These are phyloP conservation scores for Chlamydomonas incerta DNA, from an alignment of 139 green algal species.

Conservation along the genomic window DNA sequence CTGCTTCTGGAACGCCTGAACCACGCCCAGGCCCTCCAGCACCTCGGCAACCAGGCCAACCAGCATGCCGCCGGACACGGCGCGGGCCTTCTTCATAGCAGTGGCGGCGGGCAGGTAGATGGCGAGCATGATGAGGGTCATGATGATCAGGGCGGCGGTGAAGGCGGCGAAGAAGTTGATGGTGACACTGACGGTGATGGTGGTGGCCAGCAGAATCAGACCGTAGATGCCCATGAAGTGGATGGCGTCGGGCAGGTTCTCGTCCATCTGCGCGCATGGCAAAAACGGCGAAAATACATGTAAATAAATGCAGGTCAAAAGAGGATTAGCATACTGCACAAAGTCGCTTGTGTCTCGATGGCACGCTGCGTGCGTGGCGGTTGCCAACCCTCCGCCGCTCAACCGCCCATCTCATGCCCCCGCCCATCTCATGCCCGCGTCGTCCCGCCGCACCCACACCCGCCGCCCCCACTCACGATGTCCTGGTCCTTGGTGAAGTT, in stretches of 20 bases:
- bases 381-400: too few species aligned
- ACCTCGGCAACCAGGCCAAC: constrained; percentile 67
- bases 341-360: too few species aligned
- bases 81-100: constrained; percentile 62
- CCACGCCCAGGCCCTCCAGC: constrained; percentile 66
- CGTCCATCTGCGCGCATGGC: constrained; percentile 51
- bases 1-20: constrained; percentile 61
- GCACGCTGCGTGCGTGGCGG: too few species aligned
- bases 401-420: too few species aligned
- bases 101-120: constrained; percentile 73
- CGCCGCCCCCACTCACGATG: constrained; percentile 32
- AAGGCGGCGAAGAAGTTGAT: constrained; percentile 67
- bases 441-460: too few species aligned
- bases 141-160: constrained; percentile 53
- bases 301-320: too few species aligned
- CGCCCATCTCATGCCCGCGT: too few species aligned
- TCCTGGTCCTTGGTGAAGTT: constrained; percentile 74
- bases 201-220: constrained; percentile 69
- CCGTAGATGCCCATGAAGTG: constrained; percentile 70
- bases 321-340: too few species aligned
- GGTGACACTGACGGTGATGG: constrained; percentile 67
- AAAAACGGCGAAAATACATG: too few species aligned
- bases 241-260: constrained; percentile 64
- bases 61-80: constrained; percentile 55
- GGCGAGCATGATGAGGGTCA: constrained; percentile 60